Base-by-base conservation (phyloP, 2,329 filamentous ascomycete species). In the Dryadomyces sulphureus region DNA sequence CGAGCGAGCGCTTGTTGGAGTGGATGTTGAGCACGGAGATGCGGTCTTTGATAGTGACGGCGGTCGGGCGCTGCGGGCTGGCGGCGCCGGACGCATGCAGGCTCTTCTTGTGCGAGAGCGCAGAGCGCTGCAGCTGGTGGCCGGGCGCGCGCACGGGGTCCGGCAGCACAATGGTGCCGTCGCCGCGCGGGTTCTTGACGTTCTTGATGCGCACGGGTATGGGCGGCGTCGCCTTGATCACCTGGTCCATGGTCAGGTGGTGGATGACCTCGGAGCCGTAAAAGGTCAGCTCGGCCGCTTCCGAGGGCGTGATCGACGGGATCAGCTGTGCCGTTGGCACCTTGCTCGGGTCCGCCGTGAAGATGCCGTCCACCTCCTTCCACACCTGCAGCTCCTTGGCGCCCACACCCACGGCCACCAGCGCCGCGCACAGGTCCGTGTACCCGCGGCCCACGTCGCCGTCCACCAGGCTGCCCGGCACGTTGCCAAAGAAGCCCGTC, bases 11-110 rank as follows among this genome's bases (percentile, higher is more conserved):
- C 68, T 94, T 94, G 69, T 98, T 96, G 45, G 86, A 94, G 70
- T 96, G 90, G 40, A 98, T 87, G 65, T 98, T 98, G 58, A 98
- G 86, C 53, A 98, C 88, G 41, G 90, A 82, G 59, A 98, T 96
- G 60, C 88, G 84, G 64, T 92, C 85, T 69, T 98, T 98, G 68
- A 95, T 94, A 12, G 92, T 98, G 17, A 98, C 90, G 7, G 92
- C 85, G 2, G 85, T 92, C 21, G 85, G 85, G 36, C 84, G 71
- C 64, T 83, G 87, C 14, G 81, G 81, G 56, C 72, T 44, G 34
- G 17, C n/a, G n/a, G n/a, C n/a, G n/a, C n/a, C n/a, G n/a, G n/a
- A n/a, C n/a, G n/a, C n/a, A n/a, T n/a, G n/a, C n/a, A n/a, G n/a
- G n/a, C n/a, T n/a, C n/a, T n/a, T n/a, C n/a, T n/a, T n/a, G n/a